Percentiles rank a stretch among this genome's conserved stretches.
Conservation (phyloP, 2,329 filamentous ascomycete species). For the Cladosporium sp. region DNA sequence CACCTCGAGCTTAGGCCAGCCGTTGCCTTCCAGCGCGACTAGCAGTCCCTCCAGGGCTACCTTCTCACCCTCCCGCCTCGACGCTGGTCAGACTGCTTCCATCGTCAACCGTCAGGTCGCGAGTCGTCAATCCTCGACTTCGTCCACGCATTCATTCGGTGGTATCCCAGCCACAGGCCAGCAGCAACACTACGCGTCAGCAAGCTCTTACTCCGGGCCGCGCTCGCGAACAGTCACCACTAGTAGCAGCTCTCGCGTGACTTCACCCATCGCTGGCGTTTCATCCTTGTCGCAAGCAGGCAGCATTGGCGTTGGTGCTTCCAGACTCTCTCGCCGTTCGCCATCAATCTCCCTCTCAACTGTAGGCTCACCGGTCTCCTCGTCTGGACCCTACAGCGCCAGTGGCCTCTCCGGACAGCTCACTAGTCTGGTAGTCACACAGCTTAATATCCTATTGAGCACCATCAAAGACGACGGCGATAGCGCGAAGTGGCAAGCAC, state of each 20-base stretch:
- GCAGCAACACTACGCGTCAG: conserved; percentile 46
- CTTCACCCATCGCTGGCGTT: conserved; percentile 52
- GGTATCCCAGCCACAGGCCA: conserved; percentile 49
- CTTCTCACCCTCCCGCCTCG: conserved; percentile 49
- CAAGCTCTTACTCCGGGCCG: conserved; percentile 52
- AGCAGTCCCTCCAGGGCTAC: conserved; percentile 48
- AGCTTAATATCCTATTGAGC: conserved; percentile 90
- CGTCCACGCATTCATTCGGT: conserved; percentile 50
- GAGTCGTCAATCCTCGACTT: conserved; percentile 52
- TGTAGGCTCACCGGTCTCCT: conserved; percentile 38
- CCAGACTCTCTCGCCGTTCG: conserved; percentile 55
- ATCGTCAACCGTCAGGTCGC: conserved; percentile 47
- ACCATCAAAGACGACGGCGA: conserved; percentile 93
- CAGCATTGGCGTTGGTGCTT: conserved; percentile 52
- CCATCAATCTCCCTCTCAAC: conserved; percentile 47
- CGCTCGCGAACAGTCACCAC: conserved; percentile 55
- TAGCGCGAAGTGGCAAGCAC: conserved; percentile 84
- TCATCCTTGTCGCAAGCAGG: conserved; percentile 43
- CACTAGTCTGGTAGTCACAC: conserved; percentile 89
- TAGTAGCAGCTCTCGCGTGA: conserved; percentile 50
- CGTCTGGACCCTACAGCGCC: conserved; percentile 43
- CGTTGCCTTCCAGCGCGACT: conserved; percentile 42
- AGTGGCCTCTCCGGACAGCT: conserved; percentile 48
- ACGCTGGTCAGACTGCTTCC: conserved; percentile 50
- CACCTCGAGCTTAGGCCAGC: conserved; percentile 39